Percentiles rank a stretch among this genome's conserved stretches.
These are phyloP conservation scores for Debaryomyces psychrophilus DNA, from an alignment of 1,139 yeast species.

Conservation along the genomic window DNA sequence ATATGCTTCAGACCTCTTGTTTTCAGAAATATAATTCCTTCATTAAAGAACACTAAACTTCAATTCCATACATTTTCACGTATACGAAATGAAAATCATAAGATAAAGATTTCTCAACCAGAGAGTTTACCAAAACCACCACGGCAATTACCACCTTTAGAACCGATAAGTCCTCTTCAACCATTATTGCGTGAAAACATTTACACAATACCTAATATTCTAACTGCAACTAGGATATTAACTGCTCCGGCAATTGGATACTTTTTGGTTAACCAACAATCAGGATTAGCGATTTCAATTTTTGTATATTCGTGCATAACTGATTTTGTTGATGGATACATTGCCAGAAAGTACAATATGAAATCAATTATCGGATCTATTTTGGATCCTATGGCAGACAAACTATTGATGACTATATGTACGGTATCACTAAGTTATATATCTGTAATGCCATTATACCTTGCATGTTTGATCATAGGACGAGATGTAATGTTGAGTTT, in stretches of 20 bases:
- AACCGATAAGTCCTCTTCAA: slow-evolving; percentile 5
- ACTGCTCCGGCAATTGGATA: slow-evolving; percentile 87
- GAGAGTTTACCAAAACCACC: not conserved
- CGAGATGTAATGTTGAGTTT: slow-evolving; percentile 77
- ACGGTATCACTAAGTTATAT: slow-evolving; percentile 75
- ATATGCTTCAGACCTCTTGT: not conserved
- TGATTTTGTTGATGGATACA: slow-evolving; percentile 87
- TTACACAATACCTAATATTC: slow-evolving; percentile 80
- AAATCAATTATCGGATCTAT: slow-evolving; percentile 87
- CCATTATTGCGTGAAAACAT: slow-evolving; percentile 48
- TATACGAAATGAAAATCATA: not conserved
- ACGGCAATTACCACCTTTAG: not conserved
- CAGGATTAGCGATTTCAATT: slow-evolving; percentile 65
- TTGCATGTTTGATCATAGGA: slow-evolving; percentile 80
- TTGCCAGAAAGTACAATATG: slow-evolving; percentile 80
- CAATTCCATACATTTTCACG: slow-evolving; percentile 2
- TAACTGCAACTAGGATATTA: slow-evolving; percentile 76
- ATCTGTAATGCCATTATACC: slow-evolving; percentile 64
- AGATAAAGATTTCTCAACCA: not conserved
- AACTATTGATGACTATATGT: slow-evolving; percentile 82
- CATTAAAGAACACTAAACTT: not conserved
- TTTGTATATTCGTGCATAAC: slow-evolving; percentile 88
- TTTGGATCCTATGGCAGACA: slow-evolving; percentile 95
- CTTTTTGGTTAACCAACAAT: slow-evolving; percentile 63
- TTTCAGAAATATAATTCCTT: not conserved